Percentiles rank a stretch among this genome's conserved stretches.
phyloP scores from a whole-genome alignment of 345 rosid genomes.

The Salix udensis region DNA sequence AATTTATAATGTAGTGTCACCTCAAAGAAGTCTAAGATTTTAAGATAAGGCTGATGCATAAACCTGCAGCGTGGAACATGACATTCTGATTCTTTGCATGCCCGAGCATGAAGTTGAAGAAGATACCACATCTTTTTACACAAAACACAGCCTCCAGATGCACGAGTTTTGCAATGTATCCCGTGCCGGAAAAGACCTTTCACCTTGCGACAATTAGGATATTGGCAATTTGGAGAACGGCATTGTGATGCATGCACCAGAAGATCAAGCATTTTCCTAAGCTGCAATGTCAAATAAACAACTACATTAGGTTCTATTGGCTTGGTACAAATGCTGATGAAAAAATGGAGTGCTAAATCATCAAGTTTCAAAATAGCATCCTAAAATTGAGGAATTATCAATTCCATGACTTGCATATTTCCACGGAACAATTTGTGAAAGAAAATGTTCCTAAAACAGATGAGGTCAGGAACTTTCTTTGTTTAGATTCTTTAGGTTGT shows the following conservation, averaged over 20 bases:
- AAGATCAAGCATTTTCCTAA: constrained; percentile 97
- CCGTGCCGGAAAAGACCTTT: constrained; percentile 97
- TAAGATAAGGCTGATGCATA: constrained; percentile 9
- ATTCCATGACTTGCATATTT: background rate
- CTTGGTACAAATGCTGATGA: background rate
- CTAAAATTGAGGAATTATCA: background rate
- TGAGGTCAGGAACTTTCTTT: background rate
- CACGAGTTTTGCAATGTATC: constrained; percentile 77
- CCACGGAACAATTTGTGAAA: background rate
- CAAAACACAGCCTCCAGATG: constrained; percentile 88
- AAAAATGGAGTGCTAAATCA: background rate
- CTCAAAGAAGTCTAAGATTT: constrained; percentile 13
- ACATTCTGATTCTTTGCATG: constrained; percentile 95
- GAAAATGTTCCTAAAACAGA: background rate
- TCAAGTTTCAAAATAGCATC: background rate
- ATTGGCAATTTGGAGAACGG: constrained; percentile 74
- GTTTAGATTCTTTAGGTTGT: background rate
- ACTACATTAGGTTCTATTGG: background rate
- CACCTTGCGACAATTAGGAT: constrained; percentile 95
- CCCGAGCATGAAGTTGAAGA: constrained; percentile 94
- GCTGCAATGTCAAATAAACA: constrained; percentile 51
- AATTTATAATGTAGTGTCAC: constrained; percentile 4
- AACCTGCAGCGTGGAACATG: constrained; percentile 97
- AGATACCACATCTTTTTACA: constrained; percentile 99
- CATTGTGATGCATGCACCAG: constrained; percentile 98